phyloP scores from a whole-genome alignment of 78 protist species.

The Protostelium mycophagum region DNA sequence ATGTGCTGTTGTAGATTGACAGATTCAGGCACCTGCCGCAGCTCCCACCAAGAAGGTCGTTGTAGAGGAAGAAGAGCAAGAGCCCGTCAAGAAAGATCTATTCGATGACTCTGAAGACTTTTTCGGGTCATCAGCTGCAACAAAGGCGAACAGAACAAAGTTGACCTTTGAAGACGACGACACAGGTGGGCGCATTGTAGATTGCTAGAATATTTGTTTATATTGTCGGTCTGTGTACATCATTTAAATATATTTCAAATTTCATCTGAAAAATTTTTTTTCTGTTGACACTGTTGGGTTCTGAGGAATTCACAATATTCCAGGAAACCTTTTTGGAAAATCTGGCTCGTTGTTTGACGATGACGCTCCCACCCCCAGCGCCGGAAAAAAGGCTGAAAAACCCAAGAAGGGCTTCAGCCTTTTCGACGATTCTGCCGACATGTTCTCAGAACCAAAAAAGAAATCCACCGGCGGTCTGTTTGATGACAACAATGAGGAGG shows the following conservation, averaged over 20 bases:
- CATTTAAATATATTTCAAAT: too few relatives aligned
- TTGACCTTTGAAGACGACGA: neutral
- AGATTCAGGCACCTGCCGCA: too few relatives aligned
- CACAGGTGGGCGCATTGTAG: too few relatives aligned
- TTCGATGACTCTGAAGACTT: neutral
- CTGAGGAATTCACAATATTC: neutral
- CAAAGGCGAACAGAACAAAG: neutral
- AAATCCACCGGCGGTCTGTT: neutral
- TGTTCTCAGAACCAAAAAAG: too few relatives aligned
- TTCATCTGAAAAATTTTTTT: too few relatives aligned
- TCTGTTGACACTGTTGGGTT: neutral
- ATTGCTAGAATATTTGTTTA: too few relatives aligned
- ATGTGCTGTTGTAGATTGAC: too few relatives aligned
- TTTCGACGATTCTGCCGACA: too few relatives aligned
- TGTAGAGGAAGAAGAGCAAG: neutral
- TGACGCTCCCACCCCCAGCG: too few relatives aligned
- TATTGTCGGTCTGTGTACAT: too few relatives aligned
- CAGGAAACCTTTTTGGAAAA: neutral
- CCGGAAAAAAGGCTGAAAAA: neutral
- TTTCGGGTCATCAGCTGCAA: neutral
- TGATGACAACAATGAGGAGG: neutral
- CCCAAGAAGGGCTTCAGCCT: neutral
- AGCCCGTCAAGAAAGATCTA: neutral
- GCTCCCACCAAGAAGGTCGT: neutral
- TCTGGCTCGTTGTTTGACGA: neutral